These are phyloP conservation scores for Beta corolliflora DNA, from an alignment of 179 eudicot species.

Conservation along the genomic window DNA sequence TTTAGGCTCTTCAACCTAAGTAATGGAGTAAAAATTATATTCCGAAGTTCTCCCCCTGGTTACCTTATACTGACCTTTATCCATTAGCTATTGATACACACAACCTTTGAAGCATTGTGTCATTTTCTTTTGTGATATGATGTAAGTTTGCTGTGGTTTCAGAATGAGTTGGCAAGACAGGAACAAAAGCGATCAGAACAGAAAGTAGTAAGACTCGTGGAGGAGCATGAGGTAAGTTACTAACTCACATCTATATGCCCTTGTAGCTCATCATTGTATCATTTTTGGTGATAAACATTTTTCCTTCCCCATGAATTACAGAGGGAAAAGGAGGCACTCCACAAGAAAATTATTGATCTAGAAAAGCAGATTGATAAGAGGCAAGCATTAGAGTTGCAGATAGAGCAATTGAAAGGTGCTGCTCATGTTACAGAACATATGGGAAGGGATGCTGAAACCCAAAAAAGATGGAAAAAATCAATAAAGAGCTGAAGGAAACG, in stretches of 20 bases:
- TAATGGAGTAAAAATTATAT: background rate
- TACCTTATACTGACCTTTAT: background rate
- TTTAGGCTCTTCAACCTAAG: background rate
- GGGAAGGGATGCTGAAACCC: conserved; percentile 47
- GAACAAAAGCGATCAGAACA: conserved; percentile 76
- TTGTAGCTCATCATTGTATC: background rate
- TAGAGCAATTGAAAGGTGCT: conserved; percentile 69
- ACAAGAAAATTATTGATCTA: conserved; percentile 52
- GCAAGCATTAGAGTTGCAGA: conserved; percentile 80
- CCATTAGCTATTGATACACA: background rate
- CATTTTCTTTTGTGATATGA: background rate
- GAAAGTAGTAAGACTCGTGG: conserved; percentile 55
- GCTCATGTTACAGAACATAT: conserved; percentile 65
- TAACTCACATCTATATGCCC: conserved; percentile 6
- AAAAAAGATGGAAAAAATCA: conserved; percentile 49
- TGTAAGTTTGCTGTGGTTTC: conserved; percentile 13
- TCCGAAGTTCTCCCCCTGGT: background rate
- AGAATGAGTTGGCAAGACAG: conserved; percentile 68
- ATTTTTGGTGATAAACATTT: background rate
- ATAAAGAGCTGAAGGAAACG: conserved; percentile 61
- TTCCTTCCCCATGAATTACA: conserved; percentile 26
- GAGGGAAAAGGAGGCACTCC: conserved; percentile 71
- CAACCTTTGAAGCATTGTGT: background rate
- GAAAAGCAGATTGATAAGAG: conserved; percentile 67
- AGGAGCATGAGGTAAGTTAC: conserved; percentile 60